Conservation (phyloP, 768 basidiomycete genomes). For the Leccinum obscurum region DNA sequence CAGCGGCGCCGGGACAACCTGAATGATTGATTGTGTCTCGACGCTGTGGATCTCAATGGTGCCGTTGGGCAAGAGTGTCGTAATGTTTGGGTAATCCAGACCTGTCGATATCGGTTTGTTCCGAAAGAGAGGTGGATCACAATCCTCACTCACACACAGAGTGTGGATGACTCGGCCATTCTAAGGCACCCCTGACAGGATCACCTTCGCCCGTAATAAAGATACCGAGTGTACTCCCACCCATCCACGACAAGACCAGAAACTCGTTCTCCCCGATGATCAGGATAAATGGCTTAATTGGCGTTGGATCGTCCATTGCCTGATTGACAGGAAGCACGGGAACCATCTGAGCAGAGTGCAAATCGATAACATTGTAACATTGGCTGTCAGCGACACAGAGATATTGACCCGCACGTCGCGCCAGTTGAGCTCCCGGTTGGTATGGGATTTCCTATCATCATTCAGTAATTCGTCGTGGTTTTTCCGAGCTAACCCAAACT, state of each 20-base stretch:
- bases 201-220: conserved; percentile 86
- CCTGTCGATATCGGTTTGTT: conserved; percentile 40
- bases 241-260: conserved; percentile 84
- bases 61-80: conserved; percentile 74
- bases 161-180: conserved; percentile 80
- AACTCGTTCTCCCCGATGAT: conserved; percentile 80
- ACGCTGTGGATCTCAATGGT: conserved; percentile 82
- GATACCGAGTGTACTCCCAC: conserved; percentile 75
- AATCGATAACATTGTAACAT: conserved; percentile 76
- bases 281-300: conserved; percentile 68
- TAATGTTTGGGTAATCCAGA: conserved; percentile 80
- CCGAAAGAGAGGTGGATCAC: background rate
- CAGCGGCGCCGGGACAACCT: conserved; percentile 57
- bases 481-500: conserved; percentile 4
- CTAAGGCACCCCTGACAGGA: conserved; percentile 85
- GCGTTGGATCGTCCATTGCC: conserved; percentile 42
- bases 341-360: conserved; percentile 67
- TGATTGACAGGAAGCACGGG: conserved; percentile 82
- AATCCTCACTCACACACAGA: conserved; percentile 60
- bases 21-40: conserved; percentile 68
- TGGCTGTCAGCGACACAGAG: conserved; percentile 76
- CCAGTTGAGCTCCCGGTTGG: conserved; percentile 55
- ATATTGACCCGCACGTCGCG: conserved; percentile 58
- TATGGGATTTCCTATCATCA: conserved; percentile 66
- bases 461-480: conserved; percentile 1